Evolutionary conservation across 495 filamentous ascomycete genomes (phyloP).

Genomic region (Hypomontagnella monticulosa): DNA sequence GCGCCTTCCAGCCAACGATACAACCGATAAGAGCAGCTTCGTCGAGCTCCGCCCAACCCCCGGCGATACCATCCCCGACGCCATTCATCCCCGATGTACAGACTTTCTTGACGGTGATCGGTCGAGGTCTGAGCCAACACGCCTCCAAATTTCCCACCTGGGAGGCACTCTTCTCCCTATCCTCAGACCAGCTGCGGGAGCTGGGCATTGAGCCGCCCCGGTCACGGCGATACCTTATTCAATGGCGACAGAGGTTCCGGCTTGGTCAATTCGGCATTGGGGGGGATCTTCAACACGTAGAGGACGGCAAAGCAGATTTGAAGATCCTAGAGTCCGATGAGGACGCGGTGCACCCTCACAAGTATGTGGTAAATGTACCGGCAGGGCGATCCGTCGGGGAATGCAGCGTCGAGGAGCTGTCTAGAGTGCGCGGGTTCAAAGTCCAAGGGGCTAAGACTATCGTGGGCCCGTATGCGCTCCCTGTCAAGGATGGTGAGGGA

Average conservation of each 20-base stretch:
- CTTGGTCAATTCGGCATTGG: slow-evolving; percentile 79
- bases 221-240: slow-evolving; percentile 80
- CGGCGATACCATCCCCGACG: slow-evolving; percentile 72
- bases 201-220: slow-evolving; percentile 88
- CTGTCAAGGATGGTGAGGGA: slow-evolving; percentile 70
- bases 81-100: slow-evolving; percentile 85
- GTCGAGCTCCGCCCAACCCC: slow-evolving; percentile 47
- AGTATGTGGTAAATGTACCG: slow-evolving; percentile 76
- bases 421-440: slow-evolving; percentile 69
- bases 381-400: slow-evolving; percentile 58
- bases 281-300: slow-evolving; percentile 77
- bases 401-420: slow-evolving; percentile 52
- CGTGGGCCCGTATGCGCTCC: slow-evolving; percentile 72
- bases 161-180: slow-evolving; percentile 85
- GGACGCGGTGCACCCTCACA: slow-evolving; percentile 30
- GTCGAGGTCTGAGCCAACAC: slow-evolving; percentile 82
- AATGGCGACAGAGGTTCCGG: slow-evolving; percentile 85
- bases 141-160: slow-evolving; percentile 84
- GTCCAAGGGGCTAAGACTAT: slow-evolving; percentile 72
- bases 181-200: slow-evolving; percentile 78
- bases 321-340: slow-evolving; percentile 69
- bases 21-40: slow-evolving; percentile 39
- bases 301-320: slow-evolving; percentile 75
- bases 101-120: slow-evolving; percentile 93
- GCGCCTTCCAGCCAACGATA: slow-evolving; percentile 40